phyloP scores from a whole-genome alignment of 2,329 filamentous ascomycete genomes.

The Colletotrichum sp. region DNA sequence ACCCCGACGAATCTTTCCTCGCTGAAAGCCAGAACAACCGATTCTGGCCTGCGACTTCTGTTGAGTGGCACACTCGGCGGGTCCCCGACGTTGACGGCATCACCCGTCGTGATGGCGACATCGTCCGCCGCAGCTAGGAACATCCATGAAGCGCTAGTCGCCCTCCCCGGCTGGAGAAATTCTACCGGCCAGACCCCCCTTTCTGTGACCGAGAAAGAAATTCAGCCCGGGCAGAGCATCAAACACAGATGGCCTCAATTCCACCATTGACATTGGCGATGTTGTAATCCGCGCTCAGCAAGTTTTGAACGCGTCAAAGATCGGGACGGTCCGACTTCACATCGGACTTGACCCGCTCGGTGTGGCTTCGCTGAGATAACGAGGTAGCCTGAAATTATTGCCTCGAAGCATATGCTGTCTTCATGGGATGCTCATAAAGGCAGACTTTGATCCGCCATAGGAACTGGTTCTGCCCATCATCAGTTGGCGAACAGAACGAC shows the following conservation, averaged over 20 bases:
- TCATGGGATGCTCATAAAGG: not conserved
- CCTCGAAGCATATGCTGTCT: not conserved
- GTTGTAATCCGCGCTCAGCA: not conserved
- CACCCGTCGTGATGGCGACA: not conserved
- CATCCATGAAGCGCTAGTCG: not conserved
- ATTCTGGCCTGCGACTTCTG: rapidly evolving
- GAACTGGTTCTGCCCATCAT: not conserved
- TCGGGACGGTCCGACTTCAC: not conserved
- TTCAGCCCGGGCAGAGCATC: not conserved
- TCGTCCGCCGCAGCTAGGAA: not conserved
- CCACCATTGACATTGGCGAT: not conserved
- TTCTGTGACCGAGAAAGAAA: not conserved
- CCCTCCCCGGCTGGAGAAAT: not conserved
- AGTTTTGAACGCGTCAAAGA: not conserved
- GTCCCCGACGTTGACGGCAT: not conserved
- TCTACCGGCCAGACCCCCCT: not conserved
- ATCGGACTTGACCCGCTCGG: not conserved
- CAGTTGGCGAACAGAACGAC: not conserved
- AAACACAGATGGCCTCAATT: not conserved
- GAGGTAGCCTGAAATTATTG: not conserved
- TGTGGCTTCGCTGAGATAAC: not conserved
- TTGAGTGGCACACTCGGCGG: not conserved
- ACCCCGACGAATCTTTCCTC: not conserved
- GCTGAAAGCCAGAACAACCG: not conserved
- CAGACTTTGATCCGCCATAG: not conserved